These are phyloP conservation scores for Annona cherimola DNA, from an alignment of 164 flowering plant genomes.

Conservation along the genomic window DNA sequence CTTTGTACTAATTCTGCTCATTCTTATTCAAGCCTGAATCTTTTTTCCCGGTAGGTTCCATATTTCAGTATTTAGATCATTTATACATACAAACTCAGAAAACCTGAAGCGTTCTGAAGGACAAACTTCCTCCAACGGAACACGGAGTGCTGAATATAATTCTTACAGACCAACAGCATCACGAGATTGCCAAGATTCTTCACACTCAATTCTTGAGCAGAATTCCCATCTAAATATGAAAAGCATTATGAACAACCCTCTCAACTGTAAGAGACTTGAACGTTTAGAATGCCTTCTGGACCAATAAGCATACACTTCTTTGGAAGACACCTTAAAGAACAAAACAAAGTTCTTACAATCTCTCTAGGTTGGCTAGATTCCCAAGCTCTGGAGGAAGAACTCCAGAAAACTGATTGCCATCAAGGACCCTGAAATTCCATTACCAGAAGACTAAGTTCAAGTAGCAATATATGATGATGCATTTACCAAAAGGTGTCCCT, in stretches of 20 bases:
- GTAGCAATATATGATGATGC: neutral
- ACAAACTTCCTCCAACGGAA: neutral
- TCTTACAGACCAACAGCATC: neutral
- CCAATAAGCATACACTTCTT: neutral
- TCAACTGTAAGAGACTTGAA: neutral
- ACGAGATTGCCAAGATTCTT: neutral
- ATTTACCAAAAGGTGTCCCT: neutral
- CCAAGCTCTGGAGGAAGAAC: conserved; percentile 34
- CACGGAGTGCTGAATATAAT: neutral
- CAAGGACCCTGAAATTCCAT: conserved; percentile 23
- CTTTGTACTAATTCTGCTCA: neutral
- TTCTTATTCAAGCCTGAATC: neutral
- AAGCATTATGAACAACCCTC: neutral
- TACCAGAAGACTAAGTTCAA: too few relatives aligned
- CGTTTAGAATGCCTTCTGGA: neutral
- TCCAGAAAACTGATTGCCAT: conserved; percentile 25
- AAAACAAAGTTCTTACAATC: conserved; percentile 20
- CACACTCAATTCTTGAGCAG: neutral
- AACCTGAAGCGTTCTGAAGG: neutral
- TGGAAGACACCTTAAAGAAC: neutral
- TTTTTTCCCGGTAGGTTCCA: neutral
- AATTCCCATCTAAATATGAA: neutral
- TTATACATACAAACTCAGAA: too few relatives aligned
- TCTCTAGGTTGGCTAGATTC: conserved; percentile 21
- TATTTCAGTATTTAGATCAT: neutral